Base-by-base conservation (phyloP, 768 basidiomycete species). In the Mycena polygramma region DNA sequence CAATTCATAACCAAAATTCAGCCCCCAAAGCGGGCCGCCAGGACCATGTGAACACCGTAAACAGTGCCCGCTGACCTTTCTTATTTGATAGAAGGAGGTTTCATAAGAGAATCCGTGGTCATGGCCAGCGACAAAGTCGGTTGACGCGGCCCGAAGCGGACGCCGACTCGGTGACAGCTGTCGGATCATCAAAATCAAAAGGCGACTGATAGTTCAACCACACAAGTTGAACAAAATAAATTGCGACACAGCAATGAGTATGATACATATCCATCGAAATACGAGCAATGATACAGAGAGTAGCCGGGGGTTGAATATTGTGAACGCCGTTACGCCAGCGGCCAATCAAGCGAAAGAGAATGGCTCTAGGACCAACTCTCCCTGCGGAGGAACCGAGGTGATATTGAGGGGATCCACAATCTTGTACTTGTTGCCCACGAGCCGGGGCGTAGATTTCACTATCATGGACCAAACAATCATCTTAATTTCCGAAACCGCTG, bases 341-440 rank as follows among this genome's bases (percentile, higher is more conserved):
- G 11, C 37, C 20, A 13, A 24, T 49, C 36, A 65, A 8, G 36
- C 11, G 48, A 62, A 63, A 4, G 58, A 70, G 49, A 69, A 70
- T n/a, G 67, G 57, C 26, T 75, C 67, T 20, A 75, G 37, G 37
- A 70, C 55, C 30, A 75, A 36, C 39, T 66, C 45, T 41, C 73
- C 75, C 19, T 69, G 54, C 0, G 77, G 77, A 17, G 77, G 75
- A 2, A 78, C 76, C 2, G 75, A 72, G 1, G 75, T 77, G 11
- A 75, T 63, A 58, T 82, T 82, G 15, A 82, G 74, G 2, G 81
- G 79, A 61, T 82, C 81, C 4, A 79, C 73, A 17, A 82, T 75
- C 51, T 73, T 71, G 73, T 79, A 82, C 57, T 69, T 71, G 52
- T 77, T 75, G 24, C 77, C 79, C 19, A 76, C 76, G 7, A 82